Base-by-base conservation (phyloP, 140 eudicot species). In the Cichorium intybus region DNA sequence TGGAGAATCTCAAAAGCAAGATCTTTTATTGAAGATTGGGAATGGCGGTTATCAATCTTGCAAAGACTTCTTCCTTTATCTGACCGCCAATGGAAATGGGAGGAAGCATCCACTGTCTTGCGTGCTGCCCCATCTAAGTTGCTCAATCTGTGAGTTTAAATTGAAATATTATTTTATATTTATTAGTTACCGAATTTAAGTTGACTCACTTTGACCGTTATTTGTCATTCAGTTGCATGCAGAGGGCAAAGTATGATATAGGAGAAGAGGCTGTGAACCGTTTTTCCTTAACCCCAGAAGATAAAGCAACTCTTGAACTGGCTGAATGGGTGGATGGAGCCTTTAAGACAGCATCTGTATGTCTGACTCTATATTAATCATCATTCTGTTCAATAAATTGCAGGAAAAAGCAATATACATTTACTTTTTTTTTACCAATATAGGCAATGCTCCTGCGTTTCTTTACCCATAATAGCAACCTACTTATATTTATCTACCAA, bases 81-180 rank as follows among this genome's bases (percentile, higher is more conserved):
- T 68, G 97, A 81, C 47, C 95, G 97, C 9, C 95, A 86, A 46
- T 93, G 99, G 97, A 86, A 84, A 71, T 93, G 99, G 99, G 93
- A 84, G 77, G 99, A 93, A 77, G 95, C 99, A 43, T 78, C 84
- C 50, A 82, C 97, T 41, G 87, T 93, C 59, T 71, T 93, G 69
- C 97, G 99, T 71, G 99, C 99, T n/a, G 99, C 99, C 49, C 99
- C 99, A 67, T 85, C 99, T 35, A 81, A 93, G 83, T 80, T 93
- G 20, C 88, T 93, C 22, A 88, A 93, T 77, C 95, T 93, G 98
- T 92, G 72, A 92, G 98, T 74, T 66, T 14, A 17, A 39, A 34
- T 24, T 46, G 31, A 57, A 45, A 17, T 61, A 16, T 37, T 50
- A 49, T 20, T 37, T 47, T 21, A 18, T 68, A 11, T 24, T 49